Percentiles rank a stretch among this genome's conserved stretches.
These are phyloP conservation scores for Jatropha curcas DNA, from an alignment of 345 rosid genomes.

Conservation along the genomic window DNA sequence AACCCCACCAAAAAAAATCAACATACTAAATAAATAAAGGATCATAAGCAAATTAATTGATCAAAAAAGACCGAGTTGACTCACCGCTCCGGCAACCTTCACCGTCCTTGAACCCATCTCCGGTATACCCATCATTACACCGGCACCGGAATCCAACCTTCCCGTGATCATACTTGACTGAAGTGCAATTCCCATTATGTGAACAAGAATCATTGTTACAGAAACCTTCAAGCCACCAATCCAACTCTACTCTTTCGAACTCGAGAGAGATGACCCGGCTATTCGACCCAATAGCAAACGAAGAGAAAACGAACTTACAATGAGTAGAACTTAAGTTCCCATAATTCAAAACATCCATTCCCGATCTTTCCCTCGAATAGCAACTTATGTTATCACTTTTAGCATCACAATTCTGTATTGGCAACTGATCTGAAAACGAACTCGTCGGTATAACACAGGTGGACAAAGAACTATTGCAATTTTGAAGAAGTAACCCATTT, in stretches of 20 bases:
- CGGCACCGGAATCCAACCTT: conserved; percentile 47
- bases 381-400: conserved; percentile 47
- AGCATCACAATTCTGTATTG: neutral
- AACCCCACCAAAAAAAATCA: neutral
- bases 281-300: conserved; percentile 43
- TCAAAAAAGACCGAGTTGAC: conserved; percentile 32
- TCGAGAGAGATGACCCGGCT: conserved; percentile 36
- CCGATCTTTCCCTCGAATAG: conserved; percentile 20
- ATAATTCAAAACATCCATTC: conserved; percentile 25
- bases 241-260: conserved; percentile 51
- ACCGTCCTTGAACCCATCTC: conserved; percentile 59
- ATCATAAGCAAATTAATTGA: conserved; percentile 1
- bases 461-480: conserved; percentile 25
- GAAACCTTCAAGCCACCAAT: conserved; percentile 70
- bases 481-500: conserved; percentile 62
- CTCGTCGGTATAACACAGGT: conserved; percentile 45
- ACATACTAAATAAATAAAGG: conserved; percentile 1
- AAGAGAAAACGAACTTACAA: conserved; percentile 54
- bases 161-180: conserved; percentile 18
- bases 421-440: conserved; percentile 5
- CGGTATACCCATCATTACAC: conserved; percentile 50
- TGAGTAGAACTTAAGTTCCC: conserved; percentile 13
- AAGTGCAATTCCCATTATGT: conserved; percentile 24
- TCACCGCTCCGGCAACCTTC: conserved; percentile 66
- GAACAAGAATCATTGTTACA: conserved; percentile 30